These are phyloP conservation scores for Cucurbita ficifolia DNA, from an alignment of 306 rosid species.

Conservation along the genomic window DNA sequence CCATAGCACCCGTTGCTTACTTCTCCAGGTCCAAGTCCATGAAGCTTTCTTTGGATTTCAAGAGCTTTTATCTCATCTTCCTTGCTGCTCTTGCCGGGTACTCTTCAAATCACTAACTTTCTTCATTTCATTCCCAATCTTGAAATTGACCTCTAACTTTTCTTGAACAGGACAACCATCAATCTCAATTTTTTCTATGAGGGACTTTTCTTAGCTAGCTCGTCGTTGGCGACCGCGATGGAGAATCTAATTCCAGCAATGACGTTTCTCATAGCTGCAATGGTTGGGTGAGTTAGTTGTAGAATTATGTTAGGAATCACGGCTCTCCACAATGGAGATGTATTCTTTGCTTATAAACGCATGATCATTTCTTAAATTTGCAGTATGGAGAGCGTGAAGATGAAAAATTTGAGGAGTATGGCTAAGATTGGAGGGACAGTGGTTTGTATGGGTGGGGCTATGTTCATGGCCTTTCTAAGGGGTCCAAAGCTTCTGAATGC, in stretches of 20 bases:
- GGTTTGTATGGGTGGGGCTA: slow-evolving; percentile 52
- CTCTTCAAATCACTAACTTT: neutral
- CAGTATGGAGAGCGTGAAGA: slow-evolving; percentile 41
- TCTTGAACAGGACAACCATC: slow-evolving; percentile 32
- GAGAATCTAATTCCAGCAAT: slow-evolving; percentile 50
- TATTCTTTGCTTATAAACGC: no score
- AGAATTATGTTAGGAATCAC: neutral
- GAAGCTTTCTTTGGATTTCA: slow-evolving; percentile 20
- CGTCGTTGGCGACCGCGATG: slow-evolving; percentile 53
- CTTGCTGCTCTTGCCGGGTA: slow-evolving; percentile 51
- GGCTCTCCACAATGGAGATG: no score
- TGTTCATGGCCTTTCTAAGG: slow-evolving; percentile 48
- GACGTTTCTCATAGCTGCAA: slow-evolving; percentile 44
- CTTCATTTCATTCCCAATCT: no score
- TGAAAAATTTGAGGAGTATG: slow-evolving; percentile 30
- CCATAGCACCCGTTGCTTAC: slow-evolving; percentile 32
- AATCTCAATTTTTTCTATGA: slow-evolving; percentile 55
- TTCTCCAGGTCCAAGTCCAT: slow-evolving; percentile 35
- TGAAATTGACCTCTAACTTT: neutral
- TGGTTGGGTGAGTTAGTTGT: slow-evolving; percentile 29
- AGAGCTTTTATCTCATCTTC: slow-evolving; percentile 39
- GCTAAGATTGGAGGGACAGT: slow-evolving; percentile 51
- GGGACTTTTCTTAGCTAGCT: slow-evolving; percentile 47
- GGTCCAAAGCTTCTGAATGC: slow-evolving; percentile 45
- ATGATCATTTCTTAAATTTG: neutral